Evolutionary conservation across 495 filamentous ascomycete species (phyloP).

Genomic region (Aspergillus kassunensis): DNA sequence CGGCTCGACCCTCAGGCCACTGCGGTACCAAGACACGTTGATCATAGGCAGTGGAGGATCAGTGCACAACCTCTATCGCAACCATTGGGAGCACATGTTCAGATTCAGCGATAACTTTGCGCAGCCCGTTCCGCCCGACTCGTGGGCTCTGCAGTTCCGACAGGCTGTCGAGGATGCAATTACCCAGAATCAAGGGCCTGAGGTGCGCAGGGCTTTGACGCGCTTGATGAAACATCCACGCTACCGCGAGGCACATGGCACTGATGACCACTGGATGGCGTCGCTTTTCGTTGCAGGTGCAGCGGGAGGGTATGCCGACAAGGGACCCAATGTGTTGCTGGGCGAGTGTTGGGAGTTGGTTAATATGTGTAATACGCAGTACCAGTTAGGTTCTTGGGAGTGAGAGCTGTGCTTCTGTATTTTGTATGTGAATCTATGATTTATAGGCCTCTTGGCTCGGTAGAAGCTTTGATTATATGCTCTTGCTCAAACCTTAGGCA

Average conservation of each 20-base stretch:
- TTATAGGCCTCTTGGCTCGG: no score
- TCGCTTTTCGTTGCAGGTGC: no score
- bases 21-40: conserved; percentile 45
- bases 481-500: no score
- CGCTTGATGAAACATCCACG: no score
- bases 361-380: conserved; percentile 49
- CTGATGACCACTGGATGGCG: conserved; percentile 26
- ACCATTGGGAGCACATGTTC: conserved; percentile 53
- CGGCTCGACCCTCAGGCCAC: conserved; percentile 45
- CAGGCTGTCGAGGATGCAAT: conserved; percentile 53
- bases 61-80: conserved; percentile 60
- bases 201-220: conserved; percentile 39
- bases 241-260: conserved; percentile 46
- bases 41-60: conserved; percentile 57
- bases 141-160: conserved; percentile 53
- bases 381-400: no score
- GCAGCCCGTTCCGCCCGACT: conserved; percentile 47
- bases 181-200: conserved; percentile 39
- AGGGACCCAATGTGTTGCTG: no score
- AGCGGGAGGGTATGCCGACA: no score
- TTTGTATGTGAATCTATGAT: no score
- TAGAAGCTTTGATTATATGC: no score
- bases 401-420: no score
- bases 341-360: conserved; percentile 59
- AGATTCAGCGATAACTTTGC: conserved; percentile 54